Evolutionary conservation across 2,329 filamentous ascomycete species (phyloP).

Genomic region (Ceratocystis destructans): DNA sequence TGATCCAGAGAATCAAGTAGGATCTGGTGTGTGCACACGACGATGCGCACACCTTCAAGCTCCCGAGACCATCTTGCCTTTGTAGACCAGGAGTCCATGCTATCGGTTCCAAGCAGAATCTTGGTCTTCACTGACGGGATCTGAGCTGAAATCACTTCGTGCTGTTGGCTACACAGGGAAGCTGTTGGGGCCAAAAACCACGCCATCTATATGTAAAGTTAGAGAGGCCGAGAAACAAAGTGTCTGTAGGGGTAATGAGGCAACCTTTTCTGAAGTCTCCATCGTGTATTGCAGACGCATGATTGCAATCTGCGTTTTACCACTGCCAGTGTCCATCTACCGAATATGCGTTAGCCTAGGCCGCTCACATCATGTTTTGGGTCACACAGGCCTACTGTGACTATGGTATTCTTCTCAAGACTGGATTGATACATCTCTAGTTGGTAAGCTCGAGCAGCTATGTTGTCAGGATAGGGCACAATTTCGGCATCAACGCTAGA

Average conservation of each 20-base stretch:
- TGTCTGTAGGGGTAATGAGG: not conserved
- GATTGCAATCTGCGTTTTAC: conserved; percentile 55
- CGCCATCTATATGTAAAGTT: conserved; percentile 35
- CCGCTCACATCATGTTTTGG: conserved; percentile 1
- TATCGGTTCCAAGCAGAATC: conserved; percentile 53
- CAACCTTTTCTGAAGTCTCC: not conserved
- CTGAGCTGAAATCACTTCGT: conserved; percentile 43
- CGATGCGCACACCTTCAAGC: conserved; percentile 50
- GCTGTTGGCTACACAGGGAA: conserved; percentile 53
- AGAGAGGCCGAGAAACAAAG: conserved; percentile 18
- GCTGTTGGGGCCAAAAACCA: conserved; percentile 67
- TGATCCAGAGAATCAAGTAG: conserved; percentile 61
- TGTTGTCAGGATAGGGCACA: conserved; percentile 18
- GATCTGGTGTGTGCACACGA: conserved; percentile 66
- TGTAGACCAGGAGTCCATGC: conserved; percentile 59
- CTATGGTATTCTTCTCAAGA: conserved; percentile 54
- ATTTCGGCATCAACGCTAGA: not conserved
- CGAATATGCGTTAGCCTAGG: not conserved
- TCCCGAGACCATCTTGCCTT: conserved; percentile 52
- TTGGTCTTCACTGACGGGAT: conserved; percentile 46
- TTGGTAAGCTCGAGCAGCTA: conserved; percentile 51
- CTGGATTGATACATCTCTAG: conserved; percentile 62
- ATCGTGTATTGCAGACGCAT: conserved; percentile 11
- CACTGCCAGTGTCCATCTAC: conserved; percentile 68
- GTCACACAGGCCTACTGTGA: conserved; percentile 40